These are phyloP conservation scores for Fusarium acutatum DNA, from an alignment of 2,329 filamentous ascomycete genomes.

Conservation along the genomic window DNA sequence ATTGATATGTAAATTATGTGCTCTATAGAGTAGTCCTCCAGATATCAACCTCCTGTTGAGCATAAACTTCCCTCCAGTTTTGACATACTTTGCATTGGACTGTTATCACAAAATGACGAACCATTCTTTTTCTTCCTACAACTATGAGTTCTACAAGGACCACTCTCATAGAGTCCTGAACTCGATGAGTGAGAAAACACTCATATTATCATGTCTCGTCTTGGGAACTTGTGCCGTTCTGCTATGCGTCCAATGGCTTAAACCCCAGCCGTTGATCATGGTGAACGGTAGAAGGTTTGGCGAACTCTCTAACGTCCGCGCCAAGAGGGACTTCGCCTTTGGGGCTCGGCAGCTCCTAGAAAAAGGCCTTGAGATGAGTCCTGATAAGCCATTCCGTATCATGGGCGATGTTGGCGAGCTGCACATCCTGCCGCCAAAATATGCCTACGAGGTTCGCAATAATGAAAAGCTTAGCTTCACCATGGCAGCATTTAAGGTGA, in stretches of 20 bases:
- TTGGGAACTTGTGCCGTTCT: neutral
- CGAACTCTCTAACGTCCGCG: neutral
- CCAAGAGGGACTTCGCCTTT: neutral
- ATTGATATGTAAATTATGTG: no score
- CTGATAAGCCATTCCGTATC: neutral
- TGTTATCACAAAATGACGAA: neutral
- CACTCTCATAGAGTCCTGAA: neutral
- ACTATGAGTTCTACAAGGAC: no score
- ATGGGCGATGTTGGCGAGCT: neutral
- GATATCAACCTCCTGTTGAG: neutral
- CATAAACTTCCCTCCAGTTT: no score
- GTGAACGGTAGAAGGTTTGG: neutral
- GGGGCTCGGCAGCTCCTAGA: neutral
- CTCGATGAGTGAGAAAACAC: rapidly evolving
- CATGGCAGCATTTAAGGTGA: neutral
- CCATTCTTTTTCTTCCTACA: neutral
- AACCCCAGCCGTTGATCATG: neutral
- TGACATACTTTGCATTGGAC: neutral
- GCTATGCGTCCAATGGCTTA: neutral
- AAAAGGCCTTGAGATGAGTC: neutral
- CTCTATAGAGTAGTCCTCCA: no score
- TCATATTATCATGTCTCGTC: neutral
- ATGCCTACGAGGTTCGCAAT: neutral
- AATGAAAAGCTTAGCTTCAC: neutral
- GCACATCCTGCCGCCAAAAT: neutral